phyloP scores from a whole-genome alignment of 2,329 filamentous ascomycete genomes.

The Aureobasidium leucospermi region DNA sequence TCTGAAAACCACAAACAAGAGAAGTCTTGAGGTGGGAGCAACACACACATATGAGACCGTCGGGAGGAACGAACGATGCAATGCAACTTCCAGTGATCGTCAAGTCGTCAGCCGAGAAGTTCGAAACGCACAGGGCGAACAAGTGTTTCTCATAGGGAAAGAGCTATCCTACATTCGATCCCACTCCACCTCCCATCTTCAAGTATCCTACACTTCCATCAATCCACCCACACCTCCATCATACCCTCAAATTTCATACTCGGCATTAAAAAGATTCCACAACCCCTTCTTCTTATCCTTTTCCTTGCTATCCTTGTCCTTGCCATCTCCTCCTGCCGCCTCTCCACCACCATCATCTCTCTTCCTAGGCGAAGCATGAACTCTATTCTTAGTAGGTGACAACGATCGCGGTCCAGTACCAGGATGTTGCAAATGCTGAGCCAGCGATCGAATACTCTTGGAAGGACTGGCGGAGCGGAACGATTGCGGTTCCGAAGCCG shows the following conservation, averaged over 20 bases:
- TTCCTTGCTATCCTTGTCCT: not conserved
- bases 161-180: not conserved
- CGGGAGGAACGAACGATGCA: too few relatives aligned
- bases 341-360: not conserved
- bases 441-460: slow-evolving; percentile 11
- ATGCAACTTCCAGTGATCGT: too few relatives aligned
- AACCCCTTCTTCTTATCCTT: not conserved
- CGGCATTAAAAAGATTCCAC: slow-evolving; percentile 12
- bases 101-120: too few relatives aligned
- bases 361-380: not conserved
- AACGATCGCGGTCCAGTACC: not conserved
- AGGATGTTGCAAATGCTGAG: not conserved
- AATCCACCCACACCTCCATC: not conserved
- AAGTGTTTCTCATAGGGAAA: not conserved
- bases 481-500: not conserved
- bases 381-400: not conserved
- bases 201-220: too few relatives aligned
- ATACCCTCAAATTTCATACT: slow-evolving; percentile 12
- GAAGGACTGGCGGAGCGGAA: not conserved
- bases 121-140: not conserved
- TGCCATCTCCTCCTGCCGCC: not conserved
- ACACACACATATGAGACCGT: too few relatives aligned
- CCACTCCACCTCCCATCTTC: not conserved
- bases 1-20: too few relatives aligned
- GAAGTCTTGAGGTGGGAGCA: too few relatives aligned